These are phyloP conservation scores for Solanum peruvianum DNA, from an alignment of 257 asterid genomes.

Conservation along the genomic window DNA sequence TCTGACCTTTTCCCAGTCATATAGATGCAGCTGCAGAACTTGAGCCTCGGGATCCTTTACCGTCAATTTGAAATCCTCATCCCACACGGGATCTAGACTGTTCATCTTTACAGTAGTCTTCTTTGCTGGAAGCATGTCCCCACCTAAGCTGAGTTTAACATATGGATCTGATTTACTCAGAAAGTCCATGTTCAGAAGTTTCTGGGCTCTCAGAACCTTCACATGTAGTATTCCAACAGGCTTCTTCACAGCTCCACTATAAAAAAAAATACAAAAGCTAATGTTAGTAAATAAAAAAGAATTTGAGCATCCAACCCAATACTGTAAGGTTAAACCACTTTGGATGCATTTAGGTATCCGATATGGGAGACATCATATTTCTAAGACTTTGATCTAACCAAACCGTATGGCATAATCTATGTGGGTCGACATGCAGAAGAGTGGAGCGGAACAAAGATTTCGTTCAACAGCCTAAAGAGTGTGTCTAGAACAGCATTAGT, in stretches of 20 bases:
- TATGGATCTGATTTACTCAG: slow-evolving; percentile 68
- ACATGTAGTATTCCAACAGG: slow-evolving; percentile 82
- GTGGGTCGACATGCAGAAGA: background rate
- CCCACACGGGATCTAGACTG: slow-evolving; percentile 66
- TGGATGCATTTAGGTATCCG: background rate
- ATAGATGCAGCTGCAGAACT: slow-evolving; percentile 45
- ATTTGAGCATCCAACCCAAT: background rate
- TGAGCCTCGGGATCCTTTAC: slow-evolving; percentile 70
- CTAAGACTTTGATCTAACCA: background rate
- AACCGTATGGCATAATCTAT: background rate
- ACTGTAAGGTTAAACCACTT: background rate
- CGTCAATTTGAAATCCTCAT: slow-evolving; percentile 59
- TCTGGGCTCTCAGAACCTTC: slow-evolving; percentile 49
- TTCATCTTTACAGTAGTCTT: slow-evolving; percentile 64
- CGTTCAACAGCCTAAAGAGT: background rate
- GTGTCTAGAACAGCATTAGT: background rate
- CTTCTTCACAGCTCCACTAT: slow-evolving; percentile 65
- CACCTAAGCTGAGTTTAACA: slow-evolving; percentile 59
- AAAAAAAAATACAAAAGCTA: background rate
- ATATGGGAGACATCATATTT: background rate
- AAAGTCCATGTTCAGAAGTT: slow-evolving; percentile 59
- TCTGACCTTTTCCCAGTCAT: slow-evolving; percentile 78
- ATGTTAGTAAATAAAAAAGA: background rate
- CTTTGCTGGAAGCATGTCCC: slow-evolving; percentile 48
- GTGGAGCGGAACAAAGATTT: background rate